phyloP scores from a whole-genome alignment of 1,139 yeast species.

The Candida tetrigidarum region DNA sequence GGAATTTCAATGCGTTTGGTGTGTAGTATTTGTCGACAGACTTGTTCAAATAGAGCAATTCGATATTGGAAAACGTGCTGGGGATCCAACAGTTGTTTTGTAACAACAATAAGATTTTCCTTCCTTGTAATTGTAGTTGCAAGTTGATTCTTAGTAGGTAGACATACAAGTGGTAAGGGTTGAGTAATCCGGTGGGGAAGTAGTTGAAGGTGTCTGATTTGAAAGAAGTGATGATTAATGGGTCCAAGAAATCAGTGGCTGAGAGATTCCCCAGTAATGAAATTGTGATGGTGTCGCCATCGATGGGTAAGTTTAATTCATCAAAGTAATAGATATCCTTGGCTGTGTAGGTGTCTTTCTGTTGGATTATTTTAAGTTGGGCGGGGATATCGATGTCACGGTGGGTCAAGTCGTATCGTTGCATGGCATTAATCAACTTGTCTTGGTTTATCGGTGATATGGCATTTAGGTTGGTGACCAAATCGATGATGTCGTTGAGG shows the following conservation, averaged over 20 bases:
- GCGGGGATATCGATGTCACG: neutral
- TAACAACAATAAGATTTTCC: conserved; percentile 14
- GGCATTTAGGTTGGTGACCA: conserved; percentile 7
- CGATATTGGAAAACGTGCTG: conserved; percentile 21
- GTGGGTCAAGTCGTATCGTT: neutral
- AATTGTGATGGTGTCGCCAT: conserved; percentile 11
- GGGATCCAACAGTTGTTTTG: conserved; percentile 14
- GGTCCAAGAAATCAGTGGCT: conserved; percentile 22
- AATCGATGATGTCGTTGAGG: conserved; percentile 11
- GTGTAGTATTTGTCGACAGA: conserved; percentile 20
- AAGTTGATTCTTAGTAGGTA: conserved; percentile 16
- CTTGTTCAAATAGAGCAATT: conserved; percentile 21
- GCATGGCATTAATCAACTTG: conserved; percentile 4
- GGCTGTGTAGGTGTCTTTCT: conserved; percentile 10
- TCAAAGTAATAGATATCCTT: conserved; percentile 15
- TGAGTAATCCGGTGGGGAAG: conserved; percentile 17
- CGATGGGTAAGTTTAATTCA: conserved; percentile 13
- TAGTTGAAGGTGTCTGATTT: conserved; percentile 12
- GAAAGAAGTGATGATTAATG: conserved; percentile 19
- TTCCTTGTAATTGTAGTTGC: conserved; percentile 13
- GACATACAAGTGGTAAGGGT: conserved; percentile 16
- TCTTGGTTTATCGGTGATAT: conserved; percentile 8
- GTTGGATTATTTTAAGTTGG: conserved; percentile 6
- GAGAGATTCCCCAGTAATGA: conserved; percentile 20
- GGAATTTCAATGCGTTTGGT: conserved; percentile 18